Base-by-base conservation (phyloP, 495 filamentous ascomycete genomes). In the Filosporella fistucella region DNA sequence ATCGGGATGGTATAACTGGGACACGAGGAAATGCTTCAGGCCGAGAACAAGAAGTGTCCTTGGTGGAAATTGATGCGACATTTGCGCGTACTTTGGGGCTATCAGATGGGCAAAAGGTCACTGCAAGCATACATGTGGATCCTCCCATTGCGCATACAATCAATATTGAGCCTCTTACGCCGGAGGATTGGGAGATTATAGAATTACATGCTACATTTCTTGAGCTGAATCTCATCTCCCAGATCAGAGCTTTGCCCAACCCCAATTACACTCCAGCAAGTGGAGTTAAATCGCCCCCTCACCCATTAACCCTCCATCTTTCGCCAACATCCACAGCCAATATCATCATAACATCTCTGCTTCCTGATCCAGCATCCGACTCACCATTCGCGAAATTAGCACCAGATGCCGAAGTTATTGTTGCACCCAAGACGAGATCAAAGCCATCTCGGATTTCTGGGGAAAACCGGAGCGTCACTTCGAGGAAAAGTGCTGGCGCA, bases 141-240 rank as follows among this genome's bases (percentile, higher is more conserved):
- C 91, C 91, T 34, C 89, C 90, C 0, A 67, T 91, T 45, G 88
- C 88, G 28, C 86, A 94, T 63, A 95, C 90, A 1, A 82, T 98
- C 60, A 87, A 95, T 56, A 96, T 98, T 54, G 93, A 98, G 62
- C 93, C 93, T 42, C 69, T 96, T 53, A 96, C 93, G 1, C 81
- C 91, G 2, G 86, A 89, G 49, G 93, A 98, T 60, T 98, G 93
- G 93, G 93, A 97, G 80, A 90, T 96, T 56, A 98, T 98, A 53
- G 93, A 98, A 60, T 73, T 96, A 1, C 93, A 97, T 65, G 93
- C 93, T 4, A 89, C 82, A 20, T 98, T 96, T 60, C 68, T 98
- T 17, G 93, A 98, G 63, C 76, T 95, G 49, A 95, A 98, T 62
- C 80, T 98, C 42, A 72, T 96, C 12, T 87, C 86, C 28, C 94